Conservation (phyloP, 2,329 filamentous ascomycete species). For the Fusarium xyrophilum region DNA sequence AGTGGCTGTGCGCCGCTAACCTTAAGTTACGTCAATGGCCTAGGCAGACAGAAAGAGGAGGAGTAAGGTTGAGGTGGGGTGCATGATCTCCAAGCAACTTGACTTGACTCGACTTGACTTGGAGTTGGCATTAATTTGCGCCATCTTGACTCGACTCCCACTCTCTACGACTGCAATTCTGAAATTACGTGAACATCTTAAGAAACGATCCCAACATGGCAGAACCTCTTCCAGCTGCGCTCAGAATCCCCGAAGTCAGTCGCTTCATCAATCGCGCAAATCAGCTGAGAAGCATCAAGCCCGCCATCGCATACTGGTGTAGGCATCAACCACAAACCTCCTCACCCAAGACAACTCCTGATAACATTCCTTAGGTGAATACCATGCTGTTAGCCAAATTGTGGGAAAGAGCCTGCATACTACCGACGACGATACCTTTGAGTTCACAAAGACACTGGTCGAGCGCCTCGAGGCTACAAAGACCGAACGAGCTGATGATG, state of each 20-base stretch:
- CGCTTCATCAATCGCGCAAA: slow-evolving; percentile 83
- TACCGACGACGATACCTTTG: slow-evolving; percentile 76
- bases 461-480: slow-evolving; percentile 78
- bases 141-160: slow-evolving; percentile 4
- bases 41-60: slow-evolving; percentile 14
- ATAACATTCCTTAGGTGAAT: slow-evolving; percentile 68
- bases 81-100: slow-evolving; percentile 18
- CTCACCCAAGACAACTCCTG: background rate
- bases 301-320: slow-evolving; percentile 96
- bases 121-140: slow-evolving; percentile 18
- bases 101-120: background rate
- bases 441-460: slow-evolving; percentile 85
- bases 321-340: slow-evolving; percentile 48
- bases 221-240: slow-evolving; percentile 50
- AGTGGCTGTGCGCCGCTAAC: slow-evolving; percentile 29
- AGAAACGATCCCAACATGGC: slow-evolving; percentile 64
- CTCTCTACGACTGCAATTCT: background rate
- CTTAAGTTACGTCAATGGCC: slow-evolving; percentile 33
- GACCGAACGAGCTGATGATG: slow-evolving; percentile 74
- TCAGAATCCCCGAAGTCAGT: slow-evolving; percentile 82
- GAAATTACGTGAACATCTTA: background rate
- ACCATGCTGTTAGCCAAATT: slow-evolving; percentile 93
- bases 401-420: slow-evolving; percentile 81
- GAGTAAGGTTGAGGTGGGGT: slow-evolving; percentile 21
- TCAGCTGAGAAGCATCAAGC: slow-evolving; percentile 84